Evolutionary conservation across 2,329 filamentous ascomycete species (phyloP), one percentile per base, ranked within the genome.

Genomic region (Exophiala alcalophila): DNA sequence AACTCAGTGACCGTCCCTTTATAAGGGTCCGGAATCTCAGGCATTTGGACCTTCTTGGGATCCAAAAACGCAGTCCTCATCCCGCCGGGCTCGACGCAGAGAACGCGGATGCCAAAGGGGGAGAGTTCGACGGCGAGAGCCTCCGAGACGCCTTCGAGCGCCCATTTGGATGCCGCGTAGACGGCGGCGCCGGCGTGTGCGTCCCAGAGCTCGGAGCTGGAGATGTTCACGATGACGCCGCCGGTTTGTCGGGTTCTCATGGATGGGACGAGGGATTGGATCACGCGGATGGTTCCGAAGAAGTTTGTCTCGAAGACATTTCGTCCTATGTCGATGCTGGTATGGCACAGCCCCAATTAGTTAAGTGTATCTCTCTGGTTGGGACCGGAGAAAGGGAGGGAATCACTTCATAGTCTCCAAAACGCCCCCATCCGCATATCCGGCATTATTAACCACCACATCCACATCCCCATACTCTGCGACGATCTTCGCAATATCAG

Each of bases 51-150:
- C 12, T 33, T 11, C 30, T 52, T 39, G 8, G 55, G 55, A 4
- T 47, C 52, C 1, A 65, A 51, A 51, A 70, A 70, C 7, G 65
- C 63, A 2, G 69, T 71, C 2, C 65, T 59, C 53, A 69, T 69
- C 1, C 58, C 61, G 1, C 68, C 68, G 0, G 67, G 68, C 47
- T 70, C 65, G 2, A 70, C 65, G 16, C 70, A 58, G 5, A 71
- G 48, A 1, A 69, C 61, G 1, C 55, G 34, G 23, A 70, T 60
- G 11, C 57, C 54, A 42, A 70, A 65, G 0, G 57, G 48, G 4
- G 56, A 56, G 0, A 70, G 52, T 40, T 71, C 68, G 2, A 35
- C 40, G 1, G 61, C 56, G 0, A 71, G 48, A 0, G 65, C 55
- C 40, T 70, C 67, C 0, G 64, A 64, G 4, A 64, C 16, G 2